A percentile compares a stretch with the other conserved stretches of the same genome.
phyloP scores from a whole-genome alignment of 176 grass and related monocot genomes.

The Carex scoparia region DNA sequence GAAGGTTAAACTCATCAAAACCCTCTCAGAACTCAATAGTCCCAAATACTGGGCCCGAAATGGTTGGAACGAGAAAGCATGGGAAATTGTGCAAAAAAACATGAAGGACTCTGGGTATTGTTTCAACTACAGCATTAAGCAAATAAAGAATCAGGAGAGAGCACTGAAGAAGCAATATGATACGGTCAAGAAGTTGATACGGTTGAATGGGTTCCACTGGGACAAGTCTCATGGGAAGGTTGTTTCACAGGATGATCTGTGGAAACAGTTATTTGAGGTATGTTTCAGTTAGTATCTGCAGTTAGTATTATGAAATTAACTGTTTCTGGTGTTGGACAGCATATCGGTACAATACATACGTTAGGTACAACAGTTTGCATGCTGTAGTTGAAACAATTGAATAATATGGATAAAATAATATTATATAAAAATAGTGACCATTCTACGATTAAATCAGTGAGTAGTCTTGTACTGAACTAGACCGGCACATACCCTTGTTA shows the following conservation, averaged over 20 bases:
- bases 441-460: not conserved
- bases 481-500: not conserved
- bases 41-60: constrained; percentile 5
- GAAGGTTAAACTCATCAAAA: not conserved
- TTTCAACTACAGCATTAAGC: not conserved
- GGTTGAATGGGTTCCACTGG: not conserved
- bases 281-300: not conserved
- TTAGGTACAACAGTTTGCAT: not conserved
- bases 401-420: not conserved
- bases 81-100: not conserved
- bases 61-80: not conserved
- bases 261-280: constrained; percentile 5
- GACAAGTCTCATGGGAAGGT: not conserved
- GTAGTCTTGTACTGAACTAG: too few relatives aligned
- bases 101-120: not conserved
- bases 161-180: not conserved
- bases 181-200: not conserved
- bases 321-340: not conserved
- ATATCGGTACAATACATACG: not conserved
- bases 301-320: not conserved
- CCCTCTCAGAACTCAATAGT: constrained; percentile 4
- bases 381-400: not conserved
- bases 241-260: constrained; percentile 3
- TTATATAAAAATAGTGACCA: not conserved
- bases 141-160: constrained; percentile 8